Evolutionary conservation across 306 rosid genomes (phyloP).

Genomic region (Quercus cerris): DNA sequence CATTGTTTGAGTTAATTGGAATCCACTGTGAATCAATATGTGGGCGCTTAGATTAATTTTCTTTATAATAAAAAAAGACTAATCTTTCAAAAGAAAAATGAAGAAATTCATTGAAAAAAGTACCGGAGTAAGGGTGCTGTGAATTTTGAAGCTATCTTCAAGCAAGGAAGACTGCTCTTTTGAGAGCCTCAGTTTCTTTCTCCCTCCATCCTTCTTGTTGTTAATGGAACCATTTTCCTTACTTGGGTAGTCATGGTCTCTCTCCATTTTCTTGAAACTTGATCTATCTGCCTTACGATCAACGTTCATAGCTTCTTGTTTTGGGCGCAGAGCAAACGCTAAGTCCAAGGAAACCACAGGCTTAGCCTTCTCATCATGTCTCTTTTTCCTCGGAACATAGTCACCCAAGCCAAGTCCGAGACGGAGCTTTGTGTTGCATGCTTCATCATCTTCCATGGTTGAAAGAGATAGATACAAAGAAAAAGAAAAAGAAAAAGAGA

Average conservation of each 20-base stretch:
- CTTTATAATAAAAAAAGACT: neutral
- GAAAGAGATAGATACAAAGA: conserved; percentile 10
- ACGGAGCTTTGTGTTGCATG: conserved; percentile 48
- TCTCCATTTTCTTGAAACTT: conserved; percentile 13
- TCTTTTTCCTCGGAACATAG: conserved; percentile 27
- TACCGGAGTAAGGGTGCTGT: conserved; percentile 65
- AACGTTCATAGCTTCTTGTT: conserved; percentile 17
- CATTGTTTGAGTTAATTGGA: too few species aligned
- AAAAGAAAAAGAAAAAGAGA: neutral
- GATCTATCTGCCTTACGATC: conserved; percentile 9
- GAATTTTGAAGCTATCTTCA: conserved; percentile 68
- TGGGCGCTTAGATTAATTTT: neutral
- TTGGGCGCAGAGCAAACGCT: conserved; percentile 38
- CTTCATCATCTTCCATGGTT: conserved; percentile 46
- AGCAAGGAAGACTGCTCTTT: conserved; percentile 65
- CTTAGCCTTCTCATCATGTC: conserved; percentile 6
- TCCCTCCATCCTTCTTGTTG: conserved; percentile 9
- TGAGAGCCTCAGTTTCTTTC: conserved; percentile 73
- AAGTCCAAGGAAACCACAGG: conserved; percentile 29
- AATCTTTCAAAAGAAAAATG: neutral
- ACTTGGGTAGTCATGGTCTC: neutral
- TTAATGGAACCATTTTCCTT: conserved; percentile 5
- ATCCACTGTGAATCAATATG: neutral
- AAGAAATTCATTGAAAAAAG: neutral
- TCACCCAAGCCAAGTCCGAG: conserved; percentile 61